Percentiles rank a stretch among this genome's conserved stretches.
These are phyloP conservation scores for Aspergillus ruber DNA, from an alignment of 2,329 filamentous ascomycete species.

Conservation along the genomic window DNA sequence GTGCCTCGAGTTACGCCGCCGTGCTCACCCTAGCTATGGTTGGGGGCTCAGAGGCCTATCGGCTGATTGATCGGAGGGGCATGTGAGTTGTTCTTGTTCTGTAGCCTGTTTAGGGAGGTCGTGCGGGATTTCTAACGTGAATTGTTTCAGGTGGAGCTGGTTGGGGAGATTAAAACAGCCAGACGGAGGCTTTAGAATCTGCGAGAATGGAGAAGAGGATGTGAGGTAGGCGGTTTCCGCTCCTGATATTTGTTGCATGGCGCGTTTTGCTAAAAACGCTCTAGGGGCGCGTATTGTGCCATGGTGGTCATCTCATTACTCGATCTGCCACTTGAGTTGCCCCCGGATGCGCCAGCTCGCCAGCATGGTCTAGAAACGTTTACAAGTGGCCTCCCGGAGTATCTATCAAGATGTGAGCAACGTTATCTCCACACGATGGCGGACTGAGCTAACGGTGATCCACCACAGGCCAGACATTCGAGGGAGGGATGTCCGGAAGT, in stretches of 20 bases:
- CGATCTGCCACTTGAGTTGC: constrained; percentile 72
- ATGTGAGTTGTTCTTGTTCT: constrained; percentile 47
- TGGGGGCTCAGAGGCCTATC: constrained; percentile 66
- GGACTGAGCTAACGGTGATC: constrained; percentile 9
- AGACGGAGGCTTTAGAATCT: constrained; percentile 85
- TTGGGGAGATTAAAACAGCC: constrained; percentile 77
- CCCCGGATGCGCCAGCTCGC: constrained; percentile 63
- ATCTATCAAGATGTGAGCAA: constrained; percentile 67
- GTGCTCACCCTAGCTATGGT: constrained; percentile 73
- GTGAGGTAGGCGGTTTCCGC: constrained; percentile 57
- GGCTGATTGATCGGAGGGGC: constrained; percentile 68
- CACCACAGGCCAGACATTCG: constrained; percentile 75
- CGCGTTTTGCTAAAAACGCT: constrained; percentile 12
- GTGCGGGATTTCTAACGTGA: constrained; percentile 15
- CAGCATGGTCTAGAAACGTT: constrained; percentile 59
- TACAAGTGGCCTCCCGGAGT: constrained; percentile 67
- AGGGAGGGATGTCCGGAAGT: constrained; percentile 83
- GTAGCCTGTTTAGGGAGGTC: not conserved
- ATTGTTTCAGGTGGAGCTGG: constrained; percentile 65
- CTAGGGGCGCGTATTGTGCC: constrained; percentile 84
- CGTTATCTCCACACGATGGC: not conserved
- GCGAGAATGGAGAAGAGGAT: constrained; percentile 81
- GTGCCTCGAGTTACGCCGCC: constrained; percentile 81
- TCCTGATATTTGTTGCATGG: constrained; percentile 9
- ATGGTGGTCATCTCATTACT: constrained; percentile 77